Conservation (phyloP, 805 yeast genomes). For the Candida succiphila region DNA sequence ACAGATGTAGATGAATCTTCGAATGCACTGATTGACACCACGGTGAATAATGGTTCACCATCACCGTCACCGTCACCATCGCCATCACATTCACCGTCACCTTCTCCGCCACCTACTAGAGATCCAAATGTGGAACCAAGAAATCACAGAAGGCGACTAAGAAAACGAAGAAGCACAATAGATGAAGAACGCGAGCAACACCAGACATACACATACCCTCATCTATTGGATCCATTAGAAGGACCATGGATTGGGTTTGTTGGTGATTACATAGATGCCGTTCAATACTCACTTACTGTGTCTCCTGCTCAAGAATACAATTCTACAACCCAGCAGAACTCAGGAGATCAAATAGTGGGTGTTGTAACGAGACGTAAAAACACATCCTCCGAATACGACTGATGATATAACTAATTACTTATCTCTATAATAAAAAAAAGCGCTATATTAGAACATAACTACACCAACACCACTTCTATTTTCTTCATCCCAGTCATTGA, state of each 20-base stretch:
- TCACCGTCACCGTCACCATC: background rate
- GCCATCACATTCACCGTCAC: background rate
- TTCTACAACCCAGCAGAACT: background rate
- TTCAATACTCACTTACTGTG: slow-evolving; percentile 17
- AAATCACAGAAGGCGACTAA: slow-evolving; percentile 6
- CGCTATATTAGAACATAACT: slow-evolving; percentile 64
- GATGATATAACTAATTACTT: background rate
- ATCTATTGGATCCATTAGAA: slow-evolving; percentile 32
- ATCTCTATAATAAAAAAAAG: no score
- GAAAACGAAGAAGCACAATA: slow-evolving; percentile 37
- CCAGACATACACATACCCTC: slow-evolving; percentile 41
- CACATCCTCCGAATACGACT: slow-evolving; percentile 14
- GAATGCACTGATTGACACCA: background rate
- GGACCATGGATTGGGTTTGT: slow-evolving; percentile 53
- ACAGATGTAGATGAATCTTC: slow-evolving; percentile 4
- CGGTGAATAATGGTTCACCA: background rate
- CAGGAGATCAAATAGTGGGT: slow-evolving; percentile 5
- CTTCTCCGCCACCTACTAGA: background rate
- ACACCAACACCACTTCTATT: slow-evolving; percentile 81
- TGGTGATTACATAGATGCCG: slow-evolving; percentile 36
- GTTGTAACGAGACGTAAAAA: slow-evolving; percentile 12
- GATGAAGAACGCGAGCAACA: slow-evolving; percentile 48
- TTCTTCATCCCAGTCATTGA: slow-evolving; percentile 41
- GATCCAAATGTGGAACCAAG: background rate
- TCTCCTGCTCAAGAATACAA: slow-evolving; percentile 1